phyloP scores from a whole-genome alignment of 2,329 filamentous ascomycete species.

The Venturia aucupariae region DNA sequence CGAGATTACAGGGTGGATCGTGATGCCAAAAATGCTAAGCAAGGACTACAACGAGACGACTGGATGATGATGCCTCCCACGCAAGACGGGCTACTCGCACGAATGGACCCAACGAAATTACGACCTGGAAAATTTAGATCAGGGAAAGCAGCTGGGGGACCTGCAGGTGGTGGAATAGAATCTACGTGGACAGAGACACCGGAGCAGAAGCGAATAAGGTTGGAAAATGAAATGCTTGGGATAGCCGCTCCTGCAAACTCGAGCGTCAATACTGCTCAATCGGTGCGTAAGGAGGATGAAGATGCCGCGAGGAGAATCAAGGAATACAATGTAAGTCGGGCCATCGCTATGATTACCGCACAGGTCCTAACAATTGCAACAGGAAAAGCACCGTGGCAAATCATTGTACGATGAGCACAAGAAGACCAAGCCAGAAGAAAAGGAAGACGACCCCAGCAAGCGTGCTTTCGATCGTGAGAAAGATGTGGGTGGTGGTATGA shows the following conservation, averaged over 20 bases:
- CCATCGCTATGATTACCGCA: background rate
- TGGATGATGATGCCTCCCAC: constrained; percentile 45
- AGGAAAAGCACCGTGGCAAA: constrained; percentile 34
- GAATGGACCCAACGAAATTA: constrained; percentile 75
- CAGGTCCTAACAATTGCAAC: background rate
- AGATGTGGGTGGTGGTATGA: constrained; percentile 72
- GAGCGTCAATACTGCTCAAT: constrained; percentile 21
- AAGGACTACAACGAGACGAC: constrained; percentile 57
- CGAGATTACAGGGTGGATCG: background rate
- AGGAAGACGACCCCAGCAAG: constrained; percentile 77
- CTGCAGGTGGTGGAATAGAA: constrained; percentile 36
- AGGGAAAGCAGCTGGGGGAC: constrained; percentile 46
- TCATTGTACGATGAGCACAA: constrained; percentile 40
- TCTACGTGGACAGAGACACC: constrained; percentile 85
- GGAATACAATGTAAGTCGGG: constrained; percentile 38
- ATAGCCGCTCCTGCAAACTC: constrained; percentile 39
- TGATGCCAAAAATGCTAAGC: constrained; percentile 16
- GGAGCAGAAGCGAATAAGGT: constrained; percentile 70
- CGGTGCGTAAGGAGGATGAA: constrained; percentile 28
- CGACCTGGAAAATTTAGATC: constrained; percentile 53
- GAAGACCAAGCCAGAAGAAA: constrained; percentile 42
- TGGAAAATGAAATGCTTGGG: constrained; percentile 76
- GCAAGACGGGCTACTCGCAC: constrained; percentile 42
- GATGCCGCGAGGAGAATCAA: constrained; percentile 42
- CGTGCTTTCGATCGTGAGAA: constrained; percentile 86